These are phyloP conservation scores for Adenanthera pavonina DNA, from an alignment of 306 rosid species.

Conservation along the genomic window DNA sequence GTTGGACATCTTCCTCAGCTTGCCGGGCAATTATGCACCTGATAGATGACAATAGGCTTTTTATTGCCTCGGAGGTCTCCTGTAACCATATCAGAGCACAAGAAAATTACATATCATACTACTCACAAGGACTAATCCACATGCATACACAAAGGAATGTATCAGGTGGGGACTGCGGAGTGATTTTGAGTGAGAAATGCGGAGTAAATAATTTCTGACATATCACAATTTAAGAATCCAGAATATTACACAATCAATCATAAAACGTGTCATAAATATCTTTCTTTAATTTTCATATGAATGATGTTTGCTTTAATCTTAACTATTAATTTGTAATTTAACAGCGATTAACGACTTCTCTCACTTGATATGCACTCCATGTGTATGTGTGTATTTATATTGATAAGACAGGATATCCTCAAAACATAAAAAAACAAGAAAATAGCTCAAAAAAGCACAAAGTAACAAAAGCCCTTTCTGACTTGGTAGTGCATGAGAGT, in stretches of 20 bases:
- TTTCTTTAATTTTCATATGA: neutral
- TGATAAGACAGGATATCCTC: neutral
- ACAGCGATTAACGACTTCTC: neutral
- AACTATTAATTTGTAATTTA: neutral
- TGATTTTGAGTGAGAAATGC: neutral
- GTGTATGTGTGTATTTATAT: neutral
- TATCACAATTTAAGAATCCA: neutral
- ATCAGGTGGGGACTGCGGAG: neutral
- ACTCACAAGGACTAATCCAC: constrained; percentile 16
- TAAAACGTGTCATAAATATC: neutral
- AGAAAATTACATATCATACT: constrained; percentile 11
- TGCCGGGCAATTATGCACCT: constrained; percentile 59
- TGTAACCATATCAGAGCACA: constrained; percentile 43
- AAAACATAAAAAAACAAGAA: neutral
- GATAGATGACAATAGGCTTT: constrained; percentile 61
- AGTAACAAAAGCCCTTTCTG: neutral
- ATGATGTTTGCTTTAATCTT: neutral
- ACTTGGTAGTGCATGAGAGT: neutral
- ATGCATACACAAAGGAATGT: neutral
- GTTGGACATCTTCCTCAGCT: constrained; percentile 64
- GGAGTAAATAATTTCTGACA: neutral
- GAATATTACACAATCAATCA: neutral
- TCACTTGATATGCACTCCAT: neutral
- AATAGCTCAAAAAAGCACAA: neutral
- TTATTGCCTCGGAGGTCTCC: constrained; percentile 77